Base-by-base conservation (phyloP, 495 filamentous ascomycete genomes). In the Penicillium odoratum region DNA sequence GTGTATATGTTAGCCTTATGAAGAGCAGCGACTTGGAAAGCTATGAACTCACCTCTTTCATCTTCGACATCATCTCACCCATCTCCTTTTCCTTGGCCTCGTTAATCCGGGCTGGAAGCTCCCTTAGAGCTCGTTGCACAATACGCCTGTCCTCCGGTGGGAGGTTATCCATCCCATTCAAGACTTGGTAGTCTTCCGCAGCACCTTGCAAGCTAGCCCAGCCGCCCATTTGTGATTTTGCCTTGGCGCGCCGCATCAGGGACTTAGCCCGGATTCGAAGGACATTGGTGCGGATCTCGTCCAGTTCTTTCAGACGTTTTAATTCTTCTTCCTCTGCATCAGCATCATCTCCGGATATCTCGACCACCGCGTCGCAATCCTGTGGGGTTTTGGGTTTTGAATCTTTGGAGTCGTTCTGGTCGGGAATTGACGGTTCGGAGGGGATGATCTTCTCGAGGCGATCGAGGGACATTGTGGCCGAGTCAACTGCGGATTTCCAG, bases 51-150 rank as follows among this genome's bases (percentile, higher is more conserved):
- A 89, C 85, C 65, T 89, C 85, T 72, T 96, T 97, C 72, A 98
- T 72, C 74, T 97, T 97, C 26, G 86, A 89, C 90, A 97, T 92
- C 90, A 97, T 96, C 72, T 98, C 93, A 7, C 79, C 85, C 81
- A 92, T 91, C 73, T 98, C 94, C 65, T 80, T 86, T 64, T 94
- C 86, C 71, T 88, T 86, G 3, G 92, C 92, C 34, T 81, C 79
- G 45, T 91, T 88, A 42, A 91, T 84, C 59, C 78, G 80, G 25
- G 77, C 73, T 3, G 89, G 88, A 11, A 97, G 77, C 29, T 73
- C 74, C 38, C 75, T 72, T 30, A 96, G 74, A 40, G 88, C 88
- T 44, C 76, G 70, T 56, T 85, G 78, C 2, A 95, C 86, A 43
- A 88, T 80, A 53, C 81, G 82, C 65, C 67, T 78, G 62, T 97